Base-by-base conservation (phyloP, 2,329 filamentous ascomycete genomes). In the Zymoseptoria tritici region DNA sequence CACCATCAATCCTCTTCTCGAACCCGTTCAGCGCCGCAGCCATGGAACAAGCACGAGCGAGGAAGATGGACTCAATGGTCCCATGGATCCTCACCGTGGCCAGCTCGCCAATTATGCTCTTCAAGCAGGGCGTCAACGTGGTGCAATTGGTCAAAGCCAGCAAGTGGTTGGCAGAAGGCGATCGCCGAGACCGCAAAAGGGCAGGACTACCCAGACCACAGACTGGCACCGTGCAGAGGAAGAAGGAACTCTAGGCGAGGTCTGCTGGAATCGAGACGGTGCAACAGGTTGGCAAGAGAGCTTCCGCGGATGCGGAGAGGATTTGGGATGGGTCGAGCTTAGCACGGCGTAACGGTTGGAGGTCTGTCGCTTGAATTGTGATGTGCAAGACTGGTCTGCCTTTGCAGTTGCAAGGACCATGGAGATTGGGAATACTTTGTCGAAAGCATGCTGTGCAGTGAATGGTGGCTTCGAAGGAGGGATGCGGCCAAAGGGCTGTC, bases 101-200 rank as follows among this genome's bases (percentile, higher is more conserved):
- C 68, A 92, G 89, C 70, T 85, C 88, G 67, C 92, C 92, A 11
- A 80, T 97, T 73, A 97, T 97, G 92, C 79, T 85, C 22, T 81
- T 86, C 67, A 99, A 99, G 83, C 94, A 99, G 74, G 82, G 89
- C 70, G 90, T 97, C 81, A 99, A 99, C 71, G 82, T 97, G 55
- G 83, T 97, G 54, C 94, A 99, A 80, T 83, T 99, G 68, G 84
- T 96, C 71, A 96, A 97, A 76, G 94, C 94, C 6, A 92, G 91
- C 76, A 86, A 85, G 71, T 95, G 90, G 87, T 81, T 99, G 49
- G 94, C 91, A 0, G 92, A 97, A 76, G 91, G 91, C n/a, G 94
- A 99, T 70, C 60, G 71, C 58, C 66, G 62, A 57, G 70, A 72
- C 36, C 59, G 71, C 57, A 68, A 66, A 60, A 67, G 67, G 58